Evolutionary conservation across 768 basidiomycete species (phyloP).

Genomic region (Termitomyces sp.): DNA sequence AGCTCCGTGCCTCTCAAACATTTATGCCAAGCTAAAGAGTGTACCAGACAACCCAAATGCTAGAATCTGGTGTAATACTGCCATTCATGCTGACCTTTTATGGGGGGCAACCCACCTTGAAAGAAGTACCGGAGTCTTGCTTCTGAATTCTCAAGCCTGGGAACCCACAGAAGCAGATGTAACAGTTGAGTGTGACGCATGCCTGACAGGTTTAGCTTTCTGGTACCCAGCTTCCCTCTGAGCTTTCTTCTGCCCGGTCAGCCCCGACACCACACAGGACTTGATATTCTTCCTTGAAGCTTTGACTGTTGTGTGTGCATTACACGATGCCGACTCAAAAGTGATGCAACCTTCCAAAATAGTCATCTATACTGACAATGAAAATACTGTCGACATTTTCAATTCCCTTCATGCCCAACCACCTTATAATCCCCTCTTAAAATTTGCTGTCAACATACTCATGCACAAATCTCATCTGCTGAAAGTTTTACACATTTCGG

Average conservation of each 20-base stretch:
- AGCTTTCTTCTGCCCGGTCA: conserved; percentile 8
- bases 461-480: too few relatives aligned
- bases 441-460: too few relatives aligned
- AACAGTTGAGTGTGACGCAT: conserved; percentile 10
- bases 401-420: too few relatives aligned
- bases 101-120: conserved; percentile 24
- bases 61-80: conserved; percentile 19
- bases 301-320: background rate
- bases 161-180: background rate
- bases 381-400: background rate
- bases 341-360: background rate
- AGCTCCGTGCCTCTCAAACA: too few relatives aligned
- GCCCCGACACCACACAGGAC: background rate
- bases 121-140: conserved; percentile 9
- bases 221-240: conserved; percentile 14
- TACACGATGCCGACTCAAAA: background rate
- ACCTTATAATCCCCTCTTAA: too few relatives aligned
- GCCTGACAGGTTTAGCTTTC: conserved; percentile 12
- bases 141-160: conserved; percentile 8
- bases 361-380: background rate
- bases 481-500: too few relatives aligned
- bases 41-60: too few relatives aligned
- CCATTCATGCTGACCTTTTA: background rate
- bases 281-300: background rate
- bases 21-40: too few relatives aligned